Percentiles rank a stretch among this genome's conserved stretches.
Conservation (phyloP, 2,329 filamentous ascomycete genomes). For the Ceratocystis eucalypticola region DNA sequence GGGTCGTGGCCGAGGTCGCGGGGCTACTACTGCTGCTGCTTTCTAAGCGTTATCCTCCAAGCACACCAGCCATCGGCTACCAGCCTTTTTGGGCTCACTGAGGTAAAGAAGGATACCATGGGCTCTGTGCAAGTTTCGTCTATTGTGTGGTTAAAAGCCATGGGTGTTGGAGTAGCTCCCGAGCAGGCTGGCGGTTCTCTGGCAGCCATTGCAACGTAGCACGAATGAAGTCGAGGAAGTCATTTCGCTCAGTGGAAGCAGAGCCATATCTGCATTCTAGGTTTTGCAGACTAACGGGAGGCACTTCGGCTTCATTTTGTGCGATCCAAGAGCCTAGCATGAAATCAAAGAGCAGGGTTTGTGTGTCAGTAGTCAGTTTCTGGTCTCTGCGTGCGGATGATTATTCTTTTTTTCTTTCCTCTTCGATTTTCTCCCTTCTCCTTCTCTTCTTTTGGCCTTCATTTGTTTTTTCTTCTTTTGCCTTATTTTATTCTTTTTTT, state of each 20-base stretch:
- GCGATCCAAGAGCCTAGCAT: conserved; percentile 17
- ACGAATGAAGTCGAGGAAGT: conserved; percentile 14
- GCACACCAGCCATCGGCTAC: not conserved
- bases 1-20: not conserved
- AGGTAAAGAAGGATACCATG: not conserved
- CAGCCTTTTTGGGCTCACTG: not conserved
- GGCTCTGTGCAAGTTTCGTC: not conserved
- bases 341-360: not conserved
- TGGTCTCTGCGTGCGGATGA: not conserved
- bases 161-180: conserved; percentile 10
- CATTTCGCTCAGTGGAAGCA: conserved; percentile 4
- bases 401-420: not conserved
- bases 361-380: not conserved
- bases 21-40: not conserved
- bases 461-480: not conserved
- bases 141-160: conserved; percentile 10
- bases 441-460: not conserved
- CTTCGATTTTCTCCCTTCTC: not conserved
- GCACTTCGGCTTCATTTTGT: conserved; percentile 15
- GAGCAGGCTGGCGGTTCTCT: conserved; percentile 14
- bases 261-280: conserved; percentile 13
- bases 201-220: conserved; percentile 17
- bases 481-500: not conserved
- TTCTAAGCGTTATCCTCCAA: not conserved
- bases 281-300: conserved; percentile 12